Evolutionary conservation across 257 asterid genomes (phyloP), one percentile per base, ranked within the genome.

Genomic region (Przewalskia tangutica): DNA sequence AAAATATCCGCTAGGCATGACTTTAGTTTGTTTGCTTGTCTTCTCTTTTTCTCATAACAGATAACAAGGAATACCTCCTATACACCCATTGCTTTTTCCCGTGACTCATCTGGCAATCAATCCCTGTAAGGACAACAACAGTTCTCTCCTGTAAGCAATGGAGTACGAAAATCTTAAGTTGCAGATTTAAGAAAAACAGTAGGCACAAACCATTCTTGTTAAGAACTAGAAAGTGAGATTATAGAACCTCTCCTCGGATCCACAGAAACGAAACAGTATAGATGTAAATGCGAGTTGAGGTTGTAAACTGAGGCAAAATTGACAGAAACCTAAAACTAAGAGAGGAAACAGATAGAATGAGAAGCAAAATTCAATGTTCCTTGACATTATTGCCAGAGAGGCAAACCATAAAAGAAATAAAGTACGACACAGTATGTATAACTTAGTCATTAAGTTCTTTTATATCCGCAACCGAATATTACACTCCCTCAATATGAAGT

Each of bases 381-480:
- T 8, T 5, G 36, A 68, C 23, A 56, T 56, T 56, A 56, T 56
- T 56, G 62, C 23, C 23, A 16, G 62, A 5, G 55, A 68, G 77
- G 77, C 77, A 68, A 68, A n/a, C 40, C 77, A 68, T 42, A 71
- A 46, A 3, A 71, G 46, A 71, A 18, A 46, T 3, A 71, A 11
- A 44, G 44, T 44, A 44, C 44, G 77, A 44, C 77, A 44, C 77
- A 70, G 10, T 70, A 70, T 38, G 42, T 68, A n/a, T 42, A 70
- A 70, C 77, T 44, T 70, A 70, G n/a, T 23, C 77, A 18, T 9
- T 70, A 18, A 5, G 56, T 10, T 36, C 53, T 56, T 38, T 18
- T 77, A 77, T 38, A 77, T 56, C 53, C 20, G 81, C 81, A 77
- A 36, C 81, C 36, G 18, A 77, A 54, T 68, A 56, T 36, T 56